phyloP scores from a whole-genome alignment of 306 rosid species.

The Glycine soja region DNA sequence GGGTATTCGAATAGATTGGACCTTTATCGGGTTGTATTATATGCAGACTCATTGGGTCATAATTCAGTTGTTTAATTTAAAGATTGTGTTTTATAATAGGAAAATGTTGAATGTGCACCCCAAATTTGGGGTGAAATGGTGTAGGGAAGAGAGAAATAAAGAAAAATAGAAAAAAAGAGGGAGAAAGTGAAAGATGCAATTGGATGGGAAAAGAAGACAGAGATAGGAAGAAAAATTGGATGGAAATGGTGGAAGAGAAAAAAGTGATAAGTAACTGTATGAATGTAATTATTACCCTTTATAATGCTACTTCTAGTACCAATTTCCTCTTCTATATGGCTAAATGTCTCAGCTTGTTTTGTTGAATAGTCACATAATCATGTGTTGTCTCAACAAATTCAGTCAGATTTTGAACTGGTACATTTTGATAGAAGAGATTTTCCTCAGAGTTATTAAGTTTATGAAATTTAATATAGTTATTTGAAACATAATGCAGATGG shows the following conservation, averaged over 20 bases:
- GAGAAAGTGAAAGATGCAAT: not conserved
- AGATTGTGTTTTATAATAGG: not conserved
- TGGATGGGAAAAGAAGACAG: not conserved
- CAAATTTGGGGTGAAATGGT: not conserved
- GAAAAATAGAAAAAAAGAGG: not conserved
- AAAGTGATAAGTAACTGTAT: not conserved
- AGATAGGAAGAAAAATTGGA: not conserved
- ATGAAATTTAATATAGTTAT: constrained; percentile 4
- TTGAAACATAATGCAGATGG: constrained; percentile 53
- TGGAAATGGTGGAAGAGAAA: not conserved
- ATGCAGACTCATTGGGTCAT: not conserved
- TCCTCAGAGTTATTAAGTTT: not conserved
- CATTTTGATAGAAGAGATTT: constrained; percentile 1
- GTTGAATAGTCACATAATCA: constrained; percentile 21
- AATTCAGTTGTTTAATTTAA: not conserved
- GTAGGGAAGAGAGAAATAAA: not conserved
- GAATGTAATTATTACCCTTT: not conserved
- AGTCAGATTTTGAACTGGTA: not conserved
- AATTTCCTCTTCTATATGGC: not conserved
- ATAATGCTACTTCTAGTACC: not conserved
- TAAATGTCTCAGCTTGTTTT: constrained; percentile 12
- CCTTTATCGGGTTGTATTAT: not conserved
- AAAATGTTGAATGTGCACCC: not conserved
- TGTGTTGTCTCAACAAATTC: constrained; percentile 22
- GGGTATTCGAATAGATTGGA: not conserved